phyloP scores from a whole-genome alignment of 2,329 filamentous ascomycete species.

The Talaromyces sp. region DNA sequence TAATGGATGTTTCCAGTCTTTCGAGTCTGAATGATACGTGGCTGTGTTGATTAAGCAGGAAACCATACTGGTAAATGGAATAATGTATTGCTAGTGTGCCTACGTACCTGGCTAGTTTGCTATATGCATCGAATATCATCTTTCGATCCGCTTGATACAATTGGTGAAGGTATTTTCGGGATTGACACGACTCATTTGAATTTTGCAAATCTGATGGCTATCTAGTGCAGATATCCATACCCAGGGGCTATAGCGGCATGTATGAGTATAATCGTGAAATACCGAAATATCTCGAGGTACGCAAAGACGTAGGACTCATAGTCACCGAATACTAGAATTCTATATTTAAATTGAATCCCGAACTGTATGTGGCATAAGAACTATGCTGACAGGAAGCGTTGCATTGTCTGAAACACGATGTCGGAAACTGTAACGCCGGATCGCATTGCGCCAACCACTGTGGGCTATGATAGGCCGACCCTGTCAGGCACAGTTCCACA shows the following conservation, averaged over 20 bases:
- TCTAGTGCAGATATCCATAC: background rate
- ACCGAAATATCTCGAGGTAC: background rate
- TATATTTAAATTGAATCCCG: background rate
- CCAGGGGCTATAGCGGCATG: background rate
- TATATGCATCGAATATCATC: too few species aligned
- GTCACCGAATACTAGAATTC: background rate
- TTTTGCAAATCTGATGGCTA: background rate
- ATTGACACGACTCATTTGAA: background rate
- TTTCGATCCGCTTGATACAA: too few species aligned
- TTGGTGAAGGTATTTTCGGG: background rate
- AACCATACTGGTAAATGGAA: background rate
- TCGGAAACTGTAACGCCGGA: background rate
- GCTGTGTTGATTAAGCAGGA: background rate
- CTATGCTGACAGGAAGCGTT: conserved; percentile 3
- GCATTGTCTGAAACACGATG: background rate
- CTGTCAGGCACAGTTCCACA: background rate
- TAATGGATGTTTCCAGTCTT: background rate
- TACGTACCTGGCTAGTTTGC: background rate
- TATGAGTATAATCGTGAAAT: background rate
- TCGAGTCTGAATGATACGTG: background rate
- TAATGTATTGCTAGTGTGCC: background rate
- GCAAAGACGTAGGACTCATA: background rate
- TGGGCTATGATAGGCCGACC: background rate
- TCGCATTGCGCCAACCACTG: background rate
- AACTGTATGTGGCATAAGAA: background rate